Conservation (phyloP, 1,139 yeast species). For the Yamadazyma jaroonii region DNA sequence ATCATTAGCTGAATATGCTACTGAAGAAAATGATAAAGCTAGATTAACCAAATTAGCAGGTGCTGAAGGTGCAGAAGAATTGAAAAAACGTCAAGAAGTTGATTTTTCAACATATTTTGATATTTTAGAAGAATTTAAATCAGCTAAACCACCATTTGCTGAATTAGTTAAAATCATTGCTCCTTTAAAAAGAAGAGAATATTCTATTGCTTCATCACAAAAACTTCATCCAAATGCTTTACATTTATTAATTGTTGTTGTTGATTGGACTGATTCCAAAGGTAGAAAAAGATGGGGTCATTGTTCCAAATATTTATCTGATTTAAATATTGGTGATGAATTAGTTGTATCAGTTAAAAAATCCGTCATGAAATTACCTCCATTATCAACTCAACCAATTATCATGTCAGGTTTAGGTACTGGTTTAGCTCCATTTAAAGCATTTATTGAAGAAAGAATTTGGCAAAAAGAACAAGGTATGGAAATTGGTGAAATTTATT, state of each 20-base stretch:
- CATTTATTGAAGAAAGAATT: constrained; percentile 90
- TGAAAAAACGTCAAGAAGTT: constrained; percentile 83
- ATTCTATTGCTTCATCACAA: constrained; percentile 98
- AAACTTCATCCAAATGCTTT: constrained; percentile 87
- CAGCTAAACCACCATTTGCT: constrained; percentile 77
- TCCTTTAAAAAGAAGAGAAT: constrained; percentile 94
- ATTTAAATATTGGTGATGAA: constrained; percentile 76
- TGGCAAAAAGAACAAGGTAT: constrained; percentile 90
- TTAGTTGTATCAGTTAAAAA: constrained; percentile 94
- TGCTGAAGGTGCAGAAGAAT: constrained; percentile 80
- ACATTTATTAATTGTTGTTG: constrained; percentile 90
- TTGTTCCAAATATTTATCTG: constrained; percentile 86
- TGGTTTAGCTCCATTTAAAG: constrained; percentile 98
- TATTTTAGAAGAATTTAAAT: constrained; percentile 71
- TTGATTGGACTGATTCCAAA: constrained; percentile 88
- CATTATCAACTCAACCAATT: constrained; percentile 81
- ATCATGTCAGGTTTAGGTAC: constrained; percentile 98
- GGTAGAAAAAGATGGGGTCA: constrained; percentile 92
- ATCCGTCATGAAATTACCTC: constrained; percentile 94
- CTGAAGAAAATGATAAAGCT: constrained; percentile 64
- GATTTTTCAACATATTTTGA: constrained; percentile 82
- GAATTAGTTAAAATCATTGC: constrained; percentile 73
- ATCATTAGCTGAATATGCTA: constrained; percentile 69
- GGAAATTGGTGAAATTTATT: constrained; percentile 85
- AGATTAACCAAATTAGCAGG: constrained; percentile 63